Base-by-base conservation (phyloP, 345 rosid genomes). In the Populus euphratica region DNA sequence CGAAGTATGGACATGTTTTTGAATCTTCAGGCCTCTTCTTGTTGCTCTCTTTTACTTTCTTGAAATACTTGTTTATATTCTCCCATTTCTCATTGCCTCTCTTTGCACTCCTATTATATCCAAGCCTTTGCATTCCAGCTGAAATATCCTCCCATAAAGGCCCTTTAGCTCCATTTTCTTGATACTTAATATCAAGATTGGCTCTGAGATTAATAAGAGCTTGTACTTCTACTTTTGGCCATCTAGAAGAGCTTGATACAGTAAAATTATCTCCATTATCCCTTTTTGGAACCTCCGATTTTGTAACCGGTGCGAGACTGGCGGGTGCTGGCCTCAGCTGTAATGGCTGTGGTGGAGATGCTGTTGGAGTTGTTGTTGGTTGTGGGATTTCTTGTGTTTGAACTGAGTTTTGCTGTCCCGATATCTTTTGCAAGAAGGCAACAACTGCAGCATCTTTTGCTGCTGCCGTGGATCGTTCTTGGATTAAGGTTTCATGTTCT, bases 81-180 rank as follows among this genome's bases (percentile, higher is more conserved):
- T 91, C 98, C 98, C 98, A 93, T 85, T 94, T 93, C 90, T 94
- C 98, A 83, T 94, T 94, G 73, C 98, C 93, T 81, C 98, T 79
- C 85, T 93, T 94, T 0, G 98, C 83, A 73, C 86, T 94, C 71
- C 98, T 82, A 63, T 90, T 83, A 63, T 91, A 91, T 20, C 97
- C 98, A 33, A 89, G 81, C 76, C 81, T 86, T 79, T 85, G 82
- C 98, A 94, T 93, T 5, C 81, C 89, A 5, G 82, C 43, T 5
- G 98, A 94, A 64, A 94, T 88, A 76, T 91, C 95, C 84, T 93
- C 98, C 98, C 98, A 94, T 18, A 94, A 80, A 21, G 97, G 94
- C 10, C 95, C 97, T 62, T 91, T 93, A 1, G 94, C 88, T 35
- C 86, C 92, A 27, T 85, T 88, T 36, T 90, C 92, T 75, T 84